Evolutionary conservation across 352 stramenopile genomes (phyloP).

Genomic region (Globisporangium nunn): DNA sequence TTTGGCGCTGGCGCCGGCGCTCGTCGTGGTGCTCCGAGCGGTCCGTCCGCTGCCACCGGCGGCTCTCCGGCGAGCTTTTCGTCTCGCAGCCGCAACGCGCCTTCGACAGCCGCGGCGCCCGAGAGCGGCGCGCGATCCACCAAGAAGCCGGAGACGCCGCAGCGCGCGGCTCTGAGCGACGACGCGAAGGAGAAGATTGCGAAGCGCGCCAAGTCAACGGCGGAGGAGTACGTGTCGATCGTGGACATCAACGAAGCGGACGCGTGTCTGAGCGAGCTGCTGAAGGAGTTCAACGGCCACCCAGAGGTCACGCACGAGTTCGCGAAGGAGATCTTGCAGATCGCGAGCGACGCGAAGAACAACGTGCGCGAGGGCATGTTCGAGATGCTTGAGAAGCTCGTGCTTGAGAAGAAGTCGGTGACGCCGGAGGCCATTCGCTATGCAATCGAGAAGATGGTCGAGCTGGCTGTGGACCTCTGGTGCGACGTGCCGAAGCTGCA

Average conservation of each 20-base stretch:
- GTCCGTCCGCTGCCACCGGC: slow-evolving; percentile 13
- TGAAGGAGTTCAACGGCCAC: slow-evolving; percentile 62
- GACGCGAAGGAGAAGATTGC: slow-evolving; percentile 55
- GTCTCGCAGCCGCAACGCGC: slow-evolving; percentile 12
- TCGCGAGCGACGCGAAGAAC: slow-evolving; percentile 61
- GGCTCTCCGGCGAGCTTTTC: slow-evolving; percentile 29
- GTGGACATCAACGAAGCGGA: slow-evolving; percentile 65
- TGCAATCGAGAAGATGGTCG: slow-evolving; percentile 52
- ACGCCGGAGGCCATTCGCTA: slow-evolving; percentile 49
- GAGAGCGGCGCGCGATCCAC: slow-evolving; percentile 6
- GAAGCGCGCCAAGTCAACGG: slow-evolving; percentile 74
- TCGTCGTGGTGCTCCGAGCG: slow-evolving; percentile 8
- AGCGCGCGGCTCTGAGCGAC: slow-evolving; percentile 41
- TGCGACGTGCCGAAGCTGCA: slow-evolving; percentile 81
- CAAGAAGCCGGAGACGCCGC: slow-evolving; percentile 29
- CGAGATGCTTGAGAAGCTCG: slow-evolving; percentile 60
- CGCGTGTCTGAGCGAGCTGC: slow-evolving; percentile 45
- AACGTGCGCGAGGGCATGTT: slow-evolving; percentile 49
- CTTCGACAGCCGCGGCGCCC: slow-evolving; percentile 9
- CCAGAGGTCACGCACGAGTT: slow-evolving; percentile 50
- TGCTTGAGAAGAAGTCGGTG: slow-evolving; percentile 49
- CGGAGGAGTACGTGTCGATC: slow-evolving; percentile 75
- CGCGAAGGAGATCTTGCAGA: slow-evolving; percentile 46
- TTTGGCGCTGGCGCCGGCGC: slow-evolving; percentile 24
- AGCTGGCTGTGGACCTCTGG: slow-evolving; percentile 57